These are phyloP conservation scores for Cercophora samala DNA, from an alignment of 495 filamentous ascomycete genomes.

Conservation along the genomic window DNA sequence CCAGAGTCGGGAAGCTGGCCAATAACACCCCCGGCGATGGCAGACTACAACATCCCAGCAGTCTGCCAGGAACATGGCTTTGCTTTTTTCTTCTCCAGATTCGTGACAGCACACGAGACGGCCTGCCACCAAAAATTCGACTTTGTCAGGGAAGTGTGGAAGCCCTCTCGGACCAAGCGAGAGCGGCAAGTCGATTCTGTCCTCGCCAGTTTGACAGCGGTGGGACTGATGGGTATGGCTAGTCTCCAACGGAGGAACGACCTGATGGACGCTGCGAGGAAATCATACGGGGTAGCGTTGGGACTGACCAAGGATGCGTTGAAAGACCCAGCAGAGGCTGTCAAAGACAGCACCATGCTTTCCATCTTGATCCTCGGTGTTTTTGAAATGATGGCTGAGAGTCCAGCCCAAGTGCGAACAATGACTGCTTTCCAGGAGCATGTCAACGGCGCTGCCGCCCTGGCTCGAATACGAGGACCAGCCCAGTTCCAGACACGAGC, in stretches of 20 bases:
- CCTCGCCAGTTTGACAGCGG: constrained; percentile 46
- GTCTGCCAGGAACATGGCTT: constrained; percentile 36
- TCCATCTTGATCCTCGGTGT: constrained; percentile 59
- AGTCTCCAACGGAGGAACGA: constrained; percentile 38
- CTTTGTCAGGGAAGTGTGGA: constrained; percentile 41
- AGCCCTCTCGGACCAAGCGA: constrained; percentile 24
- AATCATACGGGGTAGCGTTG: constrained; percentile 47
- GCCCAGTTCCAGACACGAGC: constrained; percentile 54
- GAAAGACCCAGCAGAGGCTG: constrained; percentile 50
- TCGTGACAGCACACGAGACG: constrained; percentile 36
- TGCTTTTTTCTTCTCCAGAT: constrained; percentile 42
- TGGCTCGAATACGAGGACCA: constrained; percentile 55
- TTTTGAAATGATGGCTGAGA: constrained; percentile 54
- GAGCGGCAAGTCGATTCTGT: constrained; percentile 36
- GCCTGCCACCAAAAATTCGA: constrained; percentile 41
- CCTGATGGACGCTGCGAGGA: constrained; percentile 44
- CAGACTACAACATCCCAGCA: constrained; percentile 32
- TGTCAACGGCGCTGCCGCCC: constrained; percentile 55
- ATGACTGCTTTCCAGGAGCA: constrained; percentile 58
- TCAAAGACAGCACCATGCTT: constrained; percentile 60
- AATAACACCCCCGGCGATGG: constrained; percentile 30
- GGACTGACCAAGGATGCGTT: constrained; percentile 53
- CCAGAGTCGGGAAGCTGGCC: constrained; percentile 39
- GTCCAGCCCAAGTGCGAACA: constrained; percentile 39
- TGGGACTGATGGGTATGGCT: constrained; percentile 49